phyloP scores from a whole-genome alignment of 225 moss, liverwort and hornwort genomes.

The Physcomitrium patens region DNA sequence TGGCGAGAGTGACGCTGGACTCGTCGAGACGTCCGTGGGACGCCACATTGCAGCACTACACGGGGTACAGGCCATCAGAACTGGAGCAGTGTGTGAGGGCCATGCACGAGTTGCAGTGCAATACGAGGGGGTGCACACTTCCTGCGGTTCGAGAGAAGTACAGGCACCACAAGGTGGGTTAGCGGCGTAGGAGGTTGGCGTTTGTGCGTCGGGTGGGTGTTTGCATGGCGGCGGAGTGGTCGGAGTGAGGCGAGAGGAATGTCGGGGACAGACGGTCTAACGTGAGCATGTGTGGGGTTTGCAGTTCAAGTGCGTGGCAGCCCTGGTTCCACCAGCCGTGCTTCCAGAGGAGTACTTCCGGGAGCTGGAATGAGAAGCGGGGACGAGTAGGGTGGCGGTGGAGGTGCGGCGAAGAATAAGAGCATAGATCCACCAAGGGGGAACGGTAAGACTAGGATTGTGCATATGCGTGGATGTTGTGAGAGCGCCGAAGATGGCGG shows the following conservation, averaged over 20 bases:
- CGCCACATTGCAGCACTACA: constrained; percentile 87
- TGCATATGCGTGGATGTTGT: constrained; percentile 38
- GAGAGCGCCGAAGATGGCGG: constrained; percentile 32
- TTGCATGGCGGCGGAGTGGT: neutral
- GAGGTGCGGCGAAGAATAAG: constrained; percentile 23
- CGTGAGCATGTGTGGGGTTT: neutral
- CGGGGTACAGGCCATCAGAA: constrained; percentile 79
- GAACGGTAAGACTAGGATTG: constrained; percentile 33
- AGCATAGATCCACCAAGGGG: constrained; percentile 32
- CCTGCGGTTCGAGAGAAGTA: constrained; percentile 97
- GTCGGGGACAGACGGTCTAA: neutral
- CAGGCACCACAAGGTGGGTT: constrained; percentile 76
- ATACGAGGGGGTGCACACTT: constrained; percentile 70
- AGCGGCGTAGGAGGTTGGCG: neutral
- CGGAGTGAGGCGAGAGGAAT: too few species aligned
- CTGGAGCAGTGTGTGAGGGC: constrained; percentile 74
- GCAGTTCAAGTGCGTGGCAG: constrained; percentile 71
- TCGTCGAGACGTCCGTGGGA: constrained; percentile 76
- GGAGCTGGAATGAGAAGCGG: constrained; percentile 52
- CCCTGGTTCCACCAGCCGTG: constrained; percentile 46
- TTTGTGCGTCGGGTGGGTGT: neutral
- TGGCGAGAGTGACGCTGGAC: constrained; percentile 86
- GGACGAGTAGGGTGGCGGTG: constrained; percentile 18
- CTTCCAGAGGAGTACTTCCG: constrained; percentile 60
- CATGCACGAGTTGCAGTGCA: constrained; percentile 83